Base-by-base conservation (phyloP, 495 filamentous ascomycete species). In the Lasiosphaeria miniovina region DNA sequence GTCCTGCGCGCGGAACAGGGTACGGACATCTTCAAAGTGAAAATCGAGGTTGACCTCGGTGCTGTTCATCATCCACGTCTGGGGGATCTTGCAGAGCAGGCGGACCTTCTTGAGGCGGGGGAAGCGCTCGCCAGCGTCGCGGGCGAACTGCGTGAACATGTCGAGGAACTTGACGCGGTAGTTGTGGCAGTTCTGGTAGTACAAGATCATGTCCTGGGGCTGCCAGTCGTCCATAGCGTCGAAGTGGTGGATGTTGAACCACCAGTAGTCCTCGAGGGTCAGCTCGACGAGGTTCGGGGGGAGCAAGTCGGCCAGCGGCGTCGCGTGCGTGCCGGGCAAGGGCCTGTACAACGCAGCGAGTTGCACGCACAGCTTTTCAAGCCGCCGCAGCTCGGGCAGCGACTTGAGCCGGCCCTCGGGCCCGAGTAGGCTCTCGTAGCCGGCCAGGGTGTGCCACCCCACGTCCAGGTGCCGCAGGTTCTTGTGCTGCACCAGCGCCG, bases 231-330 rank as follows among this genome's bases (percentile, higher is more conserved):
- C 57, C 52, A 72, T 61, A 0, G 31, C 40, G 14, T 62, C 51
- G 55, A 55, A 61, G 34, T 50, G 52, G 7, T 56, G 32, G 6
- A 55, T 48, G 57, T 63, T 64, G 46, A 41, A 40, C 69, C 69
- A 73, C 71, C 71, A 71, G 65, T 63, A 73, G 56, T 73, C 71
- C 40, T 71, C 69, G 17, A 73, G 62, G 1, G 65, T 62, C 6
- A 73, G 57, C 55, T 70, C 67, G 31, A 70, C 63, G 14, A 73
- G 64, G 40, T 66, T 68, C 4, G 67, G 65, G 48, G 71, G 71
- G 7, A 73, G 64, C 8, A 73, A 53, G 1, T 65, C 65, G 10
- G 58, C 52, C 2, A 73, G 58, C 17, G 60, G 63, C n/a, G 52
- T 61, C 6, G 43, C 35, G 6, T 50, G 48, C n/a, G 58, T 61